Evolutionary conservation across 805 yeast genomes (phyloP), one percentile per base, ranked within the genome.

Genomic region (Ogataea pilisensis): DNA sequence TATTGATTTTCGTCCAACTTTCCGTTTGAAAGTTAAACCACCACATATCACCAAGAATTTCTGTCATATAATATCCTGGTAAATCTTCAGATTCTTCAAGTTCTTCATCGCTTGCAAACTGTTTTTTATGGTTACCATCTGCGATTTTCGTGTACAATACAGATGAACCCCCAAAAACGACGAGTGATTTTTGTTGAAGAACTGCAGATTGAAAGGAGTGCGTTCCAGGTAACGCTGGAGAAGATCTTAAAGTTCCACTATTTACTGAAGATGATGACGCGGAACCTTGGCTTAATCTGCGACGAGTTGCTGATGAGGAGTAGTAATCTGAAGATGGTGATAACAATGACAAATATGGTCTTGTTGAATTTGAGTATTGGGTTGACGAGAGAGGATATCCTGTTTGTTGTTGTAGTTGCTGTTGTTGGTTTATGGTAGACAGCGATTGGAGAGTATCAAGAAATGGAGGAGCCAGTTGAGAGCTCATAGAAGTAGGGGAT

Each of bases 21-120:
- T 70, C 76, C 1, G 61, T 48, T 22, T 64, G 65, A 20, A 75
- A 48, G 45, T 72, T 70, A 45, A 72, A 75, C 60, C 67, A 64
- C 80, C 80, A 76, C 49, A 68, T 49, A 54, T 75, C 80, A 21
- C 76, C 74, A 20, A 61, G 51, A 9, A 74, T 65, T 14, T 62
- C 54, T 8, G 39, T 40, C 28, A 40, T 50, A 30, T 45, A 44
- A 34, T 45, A 60, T 6, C 42, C 49, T 12, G 37, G 38, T 17
- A 41, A 41, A 12, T 34, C 42, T 5, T 51, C 54, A 30, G 13
- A 27, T 9, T 13, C 14, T 9, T 27, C 29, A 9, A 13, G 6
- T 9, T 27, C 14, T 13, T 22, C 35, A 18, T 32, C 35, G 16
- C 24, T n/a, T 3, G 13, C 14, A 19, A 22, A 18, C 2, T 21